Base-by-base conservation (phyloP, 106 monocot genomes). In the Dioscorea zingiberensis region DNA sequence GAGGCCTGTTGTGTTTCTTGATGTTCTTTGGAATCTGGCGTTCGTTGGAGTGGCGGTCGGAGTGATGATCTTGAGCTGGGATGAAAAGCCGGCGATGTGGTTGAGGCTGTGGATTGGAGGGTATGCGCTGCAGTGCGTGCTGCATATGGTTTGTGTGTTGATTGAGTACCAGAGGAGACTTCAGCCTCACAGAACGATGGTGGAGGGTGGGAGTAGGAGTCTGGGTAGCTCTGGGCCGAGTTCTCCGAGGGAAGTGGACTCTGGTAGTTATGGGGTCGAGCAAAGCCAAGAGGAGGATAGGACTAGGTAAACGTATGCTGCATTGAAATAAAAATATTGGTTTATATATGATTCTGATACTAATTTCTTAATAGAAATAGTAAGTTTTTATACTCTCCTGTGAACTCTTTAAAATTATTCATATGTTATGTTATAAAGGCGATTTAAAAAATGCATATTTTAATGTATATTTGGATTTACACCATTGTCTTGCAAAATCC, bases 1-100 rank as follows among this genome's bases (percentile, higher is more conserved):
- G 24, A 62, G 73, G 53, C 84, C 84, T 1, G 84, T 84, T 47
- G 75, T 88, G 27, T 29, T 80, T 27, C 72, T 88, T 54, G 87
- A 88, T 59, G 44, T 84, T 47, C 60, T 88, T 22, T 88, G 87
- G 87, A 88, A 88, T 54, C 38, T 88, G 11, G 75, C 78, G 44
- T 88, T 88, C 48, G 84, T 88, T 21, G 62, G 51, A 0, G 78
- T 74, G 18, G 59, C 84, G 15, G 74, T 54, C 5, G 74, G 48
- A 7, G 77, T 88, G 21, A 48, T 78, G 21, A 25, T 70, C 6
- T 14, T 71, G 25, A 80, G 80, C 74, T 9, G 48, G 18, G 44
- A 47, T 0, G 87, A 87, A 80, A 21, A 16, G 55, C 83, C 80
- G 21, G 56, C 71, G 56, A 68, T 73, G 81, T 81, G 84, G 49